phyloP scores from a whole-genome alignment of 352 stramenopile species.

The Phytophthora multivora region DNA sequence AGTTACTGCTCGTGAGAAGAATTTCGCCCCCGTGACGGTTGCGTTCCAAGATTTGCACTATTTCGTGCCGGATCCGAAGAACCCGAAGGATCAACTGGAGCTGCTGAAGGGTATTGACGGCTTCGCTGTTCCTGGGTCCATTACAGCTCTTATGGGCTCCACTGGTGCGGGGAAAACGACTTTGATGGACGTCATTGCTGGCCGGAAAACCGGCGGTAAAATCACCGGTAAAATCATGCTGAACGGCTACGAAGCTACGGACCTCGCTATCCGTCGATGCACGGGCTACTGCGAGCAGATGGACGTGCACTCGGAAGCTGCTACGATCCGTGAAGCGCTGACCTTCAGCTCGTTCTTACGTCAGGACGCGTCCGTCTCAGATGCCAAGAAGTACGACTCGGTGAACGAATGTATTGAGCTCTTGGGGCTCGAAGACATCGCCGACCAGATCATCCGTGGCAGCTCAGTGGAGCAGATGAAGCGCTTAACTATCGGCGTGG shows the following conservation, averaged over 20 bases:
- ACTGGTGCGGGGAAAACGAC: constrained; percentile 11
- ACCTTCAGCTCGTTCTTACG: constrained; percentile 2
- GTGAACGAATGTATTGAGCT: constrained; percentile 10
- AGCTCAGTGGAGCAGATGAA: constrained; percentile 16
- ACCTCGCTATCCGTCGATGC: constrained; percentile 1
- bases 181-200: constrained; percentile 5
- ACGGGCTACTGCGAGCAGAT: constrained; percentile 4
- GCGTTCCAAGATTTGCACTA: constrained; percentile 37
- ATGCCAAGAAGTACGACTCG: constrained; percentile 7
- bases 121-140: constrained; percentile 3
- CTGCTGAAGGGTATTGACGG: constrained; percentile 35
- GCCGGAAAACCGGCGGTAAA: constrained; percentile 1
- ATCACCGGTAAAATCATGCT: constrained; percentile 5
- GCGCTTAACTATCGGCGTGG: constrained; percentile 7
- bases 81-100: constrained; percentile 22
- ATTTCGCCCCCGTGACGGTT: constrained; percentile 37
- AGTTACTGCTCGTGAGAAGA: constrained; percentile 10
- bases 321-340: constrained; percentile 4
- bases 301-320: constrained; percentile 3
- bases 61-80: constrained; percentile 10
- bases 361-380: constrained; percentile 2
- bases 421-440: constrained; percentile 4
- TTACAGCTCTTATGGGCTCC: constrained; percentile 7
- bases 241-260: constrained; percentile 4
- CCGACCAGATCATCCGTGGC: constrained; percentile 9